Conservation (phyloP, 2,329 filamentous ascomycete genomes). For the Emergomyces pasteurianus region DNA sequence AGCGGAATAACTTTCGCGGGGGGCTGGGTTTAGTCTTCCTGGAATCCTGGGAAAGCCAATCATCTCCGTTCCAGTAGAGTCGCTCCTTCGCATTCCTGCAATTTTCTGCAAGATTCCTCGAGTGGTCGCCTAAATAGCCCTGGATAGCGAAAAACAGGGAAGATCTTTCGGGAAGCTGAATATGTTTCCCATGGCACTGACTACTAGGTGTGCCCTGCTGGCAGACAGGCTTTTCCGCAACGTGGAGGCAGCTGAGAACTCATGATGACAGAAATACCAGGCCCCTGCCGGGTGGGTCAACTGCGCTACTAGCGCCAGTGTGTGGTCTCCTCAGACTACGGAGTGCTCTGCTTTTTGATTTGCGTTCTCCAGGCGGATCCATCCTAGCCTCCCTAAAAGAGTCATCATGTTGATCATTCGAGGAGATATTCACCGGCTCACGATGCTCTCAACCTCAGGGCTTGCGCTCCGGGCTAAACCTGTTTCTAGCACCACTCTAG, state of each 20-base stretch:
- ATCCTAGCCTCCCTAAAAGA: neutral
- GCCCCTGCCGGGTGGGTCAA: neutral
- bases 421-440: neutral
- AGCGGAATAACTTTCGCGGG: neutral
- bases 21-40: too few relatives aligned
- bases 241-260: neutral
- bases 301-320: neutral
- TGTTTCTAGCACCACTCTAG: constrained; percentile 1
- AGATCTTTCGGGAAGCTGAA: neutral
- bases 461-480: neutral
- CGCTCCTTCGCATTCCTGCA: neutral
- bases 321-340: too few relatives aligned
- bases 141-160: neutral
- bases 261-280: neutral
- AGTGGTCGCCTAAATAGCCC: neutral
- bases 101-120: neutral
- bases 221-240: neutral
- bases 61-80: neutral
- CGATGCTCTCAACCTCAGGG: neutral
- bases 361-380: neutral
- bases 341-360: neutral
- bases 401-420: neutral
- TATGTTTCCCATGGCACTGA: neutral
- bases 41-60: neutral
- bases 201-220: neutral